These are phyloP conservation scores for Eustoma russellianum DNA, from an alignment of 257 asterid species.

Conservation along the genomic window DNA sequence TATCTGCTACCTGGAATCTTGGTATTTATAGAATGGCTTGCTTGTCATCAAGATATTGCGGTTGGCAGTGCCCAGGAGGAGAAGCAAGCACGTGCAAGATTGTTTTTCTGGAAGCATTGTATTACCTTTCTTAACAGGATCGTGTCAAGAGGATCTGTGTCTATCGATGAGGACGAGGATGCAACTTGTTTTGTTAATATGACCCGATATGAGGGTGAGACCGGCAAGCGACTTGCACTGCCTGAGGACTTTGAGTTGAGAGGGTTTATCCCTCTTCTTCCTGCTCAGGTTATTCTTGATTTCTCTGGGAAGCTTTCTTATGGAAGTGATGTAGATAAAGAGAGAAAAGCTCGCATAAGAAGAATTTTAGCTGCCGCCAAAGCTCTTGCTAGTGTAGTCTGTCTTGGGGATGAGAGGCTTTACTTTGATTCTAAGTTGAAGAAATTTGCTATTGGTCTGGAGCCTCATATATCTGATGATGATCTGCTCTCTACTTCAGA, in stretches of 20 bases:
- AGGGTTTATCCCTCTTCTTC: conserved; percentile 82
- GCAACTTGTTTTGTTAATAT: conserved; percentile 74
- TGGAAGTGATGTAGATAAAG: conserved; percentile 56
- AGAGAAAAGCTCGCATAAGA: conserved; percentile 50
- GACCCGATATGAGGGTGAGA: conserved; percentile 79
- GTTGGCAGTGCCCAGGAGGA: conserved; percentile 66
- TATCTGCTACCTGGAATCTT: conserved; percentile 76
- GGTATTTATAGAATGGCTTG: conserved; percentile 94
- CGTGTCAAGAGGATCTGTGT: conserved; percentile 45
- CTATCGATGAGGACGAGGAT: conserved; percentile 51
- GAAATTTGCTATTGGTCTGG: conserved; percentile 60
- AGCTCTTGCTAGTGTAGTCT: conserved; percentile 63
- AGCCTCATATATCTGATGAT: conserved; percentile 42
- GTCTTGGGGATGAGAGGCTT: conserved; percentile 52
- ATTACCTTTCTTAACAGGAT: conserved; percentile 59
- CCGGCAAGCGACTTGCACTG: conserved; percentile 66
- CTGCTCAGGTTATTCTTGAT: conserved; percentile 81
- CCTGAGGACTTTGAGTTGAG: conserved; percentile 87
- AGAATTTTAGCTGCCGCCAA: conserved; percentile 92
- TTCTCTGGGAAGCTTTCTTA: conserved; percentile 62
- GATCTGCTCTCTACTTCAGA: conserved; percentile 24
- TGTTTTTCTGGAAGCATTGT: conserved; percentile 68
- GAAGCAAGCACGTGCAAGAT: conserved; percentile 59
- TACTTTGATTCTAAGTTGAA: conserved; percentile 53
- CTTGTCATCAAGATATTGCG: conserved; percentile 69